Evolutionary conservation across 1,284 basidiomycete species (phyloP).

Genomic region (Leccinum subspadiceum): DNA sequence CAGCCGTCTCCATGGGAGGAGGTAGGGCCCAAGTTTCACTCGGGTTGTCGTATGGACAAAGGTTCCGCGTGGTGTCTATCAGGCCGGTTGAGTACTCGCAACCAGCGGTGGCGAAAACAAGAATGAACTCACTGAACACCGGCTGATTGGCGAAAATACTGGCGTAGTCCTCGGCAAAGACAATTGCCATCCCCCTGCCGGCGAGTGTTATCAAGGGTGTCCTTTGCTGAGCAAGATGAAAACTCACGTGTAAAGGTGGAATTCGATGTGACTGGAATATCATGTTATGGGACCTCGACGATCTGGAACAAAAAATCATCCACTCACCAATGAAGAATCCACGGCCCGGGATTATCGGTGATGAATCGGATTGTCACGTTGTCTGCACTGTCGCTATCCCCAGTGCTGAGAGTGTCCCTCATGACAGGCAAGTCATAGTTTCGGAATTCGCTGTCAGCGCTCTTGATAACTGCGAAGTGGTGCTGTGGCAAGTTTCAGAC

Average conservation of each 20-base stretch:
- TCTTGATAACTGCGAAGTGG: conserved; percentile 23
- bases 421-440: conserved; percentile 29
- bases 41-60: conserved; percentile 14
- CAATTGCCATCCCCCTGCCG: conserved; percentile 15
- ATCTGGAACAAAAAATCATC: neutral
- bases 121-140: neutral
- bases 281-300: neutral
- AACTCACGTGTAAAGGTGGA: conserved; percentile 28
- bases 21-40: conserved; percentile 12
- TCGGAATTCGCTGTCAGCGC: conserved; percentile 15
- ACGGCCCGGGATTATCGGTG: conserved; percentile 28
- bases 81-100: neutral
- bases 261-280: conserved; percentile 25
- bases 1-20: conserved; percentile 6
- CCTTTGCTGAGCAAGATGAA: too few species aligned
- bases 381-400: conserved; percentile 22
- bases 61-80: conserved; percentile 7
- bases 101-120: neutral
- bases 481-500: conserved; percentile 9
- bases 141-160: conserved; percentile 1
- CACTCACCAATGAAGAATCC: conserved; percentile 25
- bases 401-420: conserved; percentile 22
- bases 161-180: conserved; percentile 17
- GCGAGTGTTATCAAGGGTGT: neutral
- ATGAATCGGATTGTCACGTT: conserved; percentile 24